Evolutionary conservation across 352 stramenopile genomes (phyloP), one percentile per base, ranked within the genome.

Genomic region (Globisporangium spinosum): DNA sequence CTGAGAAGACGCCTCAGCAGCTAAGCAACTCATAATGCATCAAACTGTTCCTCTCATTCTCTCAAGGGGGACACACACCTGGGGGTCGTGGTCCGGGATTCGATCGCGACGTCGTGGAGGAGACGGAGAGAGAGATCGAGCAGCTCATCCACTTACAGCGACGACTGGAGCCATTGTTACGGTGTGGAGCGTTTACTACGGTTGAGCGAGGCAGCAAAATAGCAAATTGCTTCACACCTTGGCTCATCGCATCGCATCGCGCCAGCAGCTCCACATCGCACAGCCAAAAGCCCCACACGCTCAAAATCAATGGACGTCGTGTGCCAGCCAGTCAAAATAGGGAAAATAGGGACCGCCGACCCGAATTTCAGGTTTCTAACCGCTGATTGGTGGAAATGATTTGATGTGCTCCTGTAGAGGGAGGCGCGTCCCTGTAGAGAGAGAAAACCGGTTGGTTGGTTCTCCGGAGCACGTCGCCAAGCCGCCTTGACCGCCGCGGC

Each of bases 1-100:
- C 83, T 91, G 82, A 93, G 80, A 91, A 89, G 75, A 74, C 79
- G 77, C 62, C 83, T 93, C 85, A 91, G 82, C 85, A 93, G 85
- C 85, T 89, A 80, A 82, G 85, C 85, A 93, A 91, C 82, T 85
- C 76, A 89, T 83, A 76, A 55, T 71, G 76, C 35, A 70, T 47
- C 17, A 8, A 7, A 34, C 29, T 20, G 20, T 40, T 35, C 43
- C 45, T 35, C 40, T 35, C 40, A 58, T 29, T 58, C 23, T 47
- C 27, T 32, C 27, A 13, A 6, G 25, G 34, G 40, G 29, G 17
- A 56, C 38, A 69, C 64, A 59, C 40, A 69, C 56, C 64, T 69
- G 64, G 34, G 27, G 32, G 34, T 17, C 51, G 43, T 32, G 23
- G 35, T 20, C n/a, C 22, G 34, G 34, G 29, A 38, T 55, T 45